phyloP scores from a whole-genome alignment of 2,329 filamentous ascomycete species.

The Cyphellophora europaea region DNA sequence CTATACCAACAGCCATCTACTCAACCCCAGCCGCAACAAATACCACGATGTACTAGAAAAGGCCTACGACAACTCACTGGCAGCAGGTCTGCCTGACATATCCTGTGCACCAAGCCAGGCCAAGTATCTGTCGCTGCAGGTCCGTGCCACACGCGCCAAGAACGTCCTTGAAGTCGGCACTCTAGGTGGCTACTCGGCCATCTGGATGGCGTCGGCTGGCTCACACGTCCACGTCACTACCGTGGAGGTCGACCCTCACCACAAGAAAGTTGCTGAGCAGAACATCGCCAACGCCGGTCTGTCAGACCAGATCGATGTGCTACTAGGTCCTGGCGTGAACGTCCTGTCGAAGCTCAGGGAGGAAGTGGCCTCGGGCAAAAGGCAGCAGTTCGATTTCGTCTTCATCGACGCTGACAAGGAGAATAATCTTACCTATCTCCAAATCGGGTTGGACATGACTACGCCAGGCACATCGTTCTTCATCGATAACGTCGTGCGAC shows the following conservation, averaged over 20 bases:
- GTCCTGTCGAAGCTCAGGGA: slow-evolving; percentile 29
- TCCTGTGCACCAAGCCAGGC: slow-evolving; percentile 27
- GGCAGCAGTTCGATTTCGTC: slow-evolving; percentile 38
- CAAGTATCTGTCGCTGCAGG: slow-evolving; percentile 31
- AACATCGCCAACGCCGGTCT: slow-evolving; percentile 35
- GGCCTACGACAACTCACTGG: slow-evolving; percentile 24
- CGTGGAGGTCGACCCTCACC: slow-evolving; percentile 40
- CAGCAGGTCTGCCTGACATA: slow-evolving; percentile 24
- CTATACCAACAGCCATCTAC: slow-evolving; percentile 11
- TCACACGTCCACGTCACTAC: slow-evolving; percentile 36
- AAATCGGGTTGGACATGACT: slow-evolving; percentile 34
- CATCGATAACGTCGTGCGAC: slow-evolving; percentile 44
- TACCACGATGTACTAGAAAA: slow-evolving; percentile 21
- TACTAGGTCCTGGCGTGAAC: slow-evolving; percentile 37
- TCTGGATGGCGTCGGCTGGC: slow-evolving; percentile 40
- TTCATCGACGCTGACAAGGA: slow-evolving; percentile 47
- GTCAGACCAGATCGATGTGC: slow-evolving; percentile 32
- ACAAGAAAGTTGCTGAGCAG: slow-evolving; percentile 36
- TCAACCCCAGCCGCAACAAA: slow-evolving; percentile 14
- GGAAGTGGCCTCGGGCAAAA: slow-evolving; percentile 29
- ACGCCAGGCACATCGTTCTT: slow-evolving; percentile 31
- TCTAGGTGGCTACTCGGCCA: slow-evolving; percentile 44
- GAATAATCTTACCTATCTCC: slow-evolving; percentile 41
- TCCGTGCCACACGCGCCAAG: slow-evolving; percentile 25
- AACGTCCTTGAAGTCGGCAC: slow-evolving; percentile 46